Evolutionary conservation across 768 basidiomycete genomes (phyloP).

Genomic region (Lactifluus subvellereus): DNA sequence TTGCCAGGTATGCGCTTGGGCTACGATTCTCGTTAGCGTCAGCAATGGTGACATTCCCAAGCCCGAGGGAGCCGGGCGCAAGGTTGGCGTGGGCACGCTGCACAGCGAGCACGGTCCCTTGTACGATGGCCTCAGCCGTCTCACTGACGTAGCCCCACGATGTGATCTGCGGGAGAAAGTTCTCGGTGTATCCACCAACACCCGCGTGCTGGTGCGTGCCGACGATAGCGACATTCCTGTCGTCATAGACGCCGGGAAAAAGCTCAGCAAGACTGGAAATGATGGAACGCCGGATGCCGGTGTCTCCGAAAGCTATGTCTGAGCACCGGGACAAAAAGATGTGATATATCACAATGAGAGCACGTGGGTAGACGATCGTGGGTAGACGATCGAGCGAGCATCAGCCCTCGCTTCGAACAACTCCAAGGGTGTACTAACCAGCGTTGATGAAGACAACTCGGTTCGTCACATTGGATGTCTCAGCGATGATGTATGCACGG

Average conservation of each 20-base stretch:
- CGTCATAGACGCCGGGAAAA: slow-evolving; percentile 59
- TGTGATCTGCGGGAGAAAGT: slow-evolving; percentile 71
- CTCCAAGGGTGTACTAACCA: slow-evolving; percentile 35
- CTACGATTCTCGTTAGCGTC: slow-evolving; percentile 70
- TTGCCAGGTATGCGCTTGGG: slow-evolving; percentile 70
- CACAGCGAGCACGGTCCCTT: slow-evolving; percentile 64
- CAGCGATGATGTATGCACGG: slow-evolving; percentile 71
- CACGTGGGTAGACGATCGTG: not conserved
- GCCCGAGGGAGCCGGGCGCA: slow-evolving; percentile 49
- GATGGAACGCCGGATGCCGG: slow-evolving; percentile 65
- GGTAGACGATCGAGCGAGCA: not conserved
- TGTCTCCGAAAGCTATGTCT: slow-evolving; percentile 83
- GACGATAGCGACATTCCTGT: slow-evolving; percentile 69
- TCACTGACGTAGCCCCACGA: slow-evolving; percentile 67
- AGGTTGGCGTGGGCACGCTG: slow-evolving; percentile 60
- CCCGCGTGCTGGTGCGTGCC: slow-evolving; percentile 74
- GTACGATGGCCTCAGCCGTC: slow-evolving; percentile 65
- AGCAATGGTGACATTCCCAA: slow-evolving; percentile 65
- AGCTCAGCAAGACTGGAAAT: slow-evolving; percentile 48
- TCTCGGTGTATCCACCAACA: slow-evolving; percentile 74
- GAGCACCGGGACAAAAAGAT: not conserved
- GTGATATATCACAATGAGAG: not conserved
- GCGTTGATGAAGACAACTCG: slow-evolving; percentile 72
- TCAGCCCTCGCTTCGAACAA: not conserved
- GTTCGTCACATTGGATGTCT: slow-evolving; percentile 47